Evolutionary conservation across 2,329 filamentous ascomycete species (phyloP).

Genomic region (Trichoderma sp.): DNA sequence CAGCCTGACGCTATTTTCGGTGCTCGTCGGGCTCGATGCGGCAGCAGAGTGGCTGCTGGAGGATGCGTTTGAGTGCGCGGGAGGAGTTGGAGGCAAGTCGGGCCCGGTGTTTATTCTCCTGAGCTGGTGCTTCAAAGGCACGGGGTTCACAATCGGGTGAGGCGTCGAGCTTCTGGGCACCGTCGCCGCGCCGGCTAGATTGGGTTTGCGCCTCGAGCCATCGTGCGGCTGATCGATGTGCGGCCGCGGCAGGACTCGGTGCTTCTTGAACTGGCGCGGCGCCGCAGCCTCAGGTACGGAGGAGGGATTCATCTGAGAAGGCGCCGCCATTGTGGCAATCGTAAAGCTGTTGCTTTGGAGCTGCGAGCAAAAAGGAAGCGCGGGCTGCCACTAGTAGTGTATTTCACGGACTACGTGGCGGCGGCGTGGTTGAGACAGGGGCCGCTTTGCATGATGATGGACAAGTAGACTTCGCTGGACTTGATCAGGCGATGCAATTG

Average conservation of each 20-base stretch:
- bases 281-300: not conserved
- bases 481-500: conserved; percentile 23
- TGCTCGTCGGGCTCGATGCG: conserved; percentile 41
- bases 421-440: conserved; percentile 22
- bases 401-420: conserved; percentile 19
- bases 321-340: conserved; percentile 20
- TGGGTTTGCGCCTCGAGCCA: conserved; percentile 26
- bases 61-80: conserved; percentile 56
- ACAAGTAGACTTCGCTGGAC: conserved; percentile 12
- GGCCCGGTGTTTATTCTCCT: conserved; percentile 44
- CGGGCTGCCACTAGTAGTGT: conserved; percentile 7
- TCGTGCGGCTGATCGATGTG: conserved; percentile 28
- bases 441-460: conserved; percentile 25
- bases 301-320: not conserved
- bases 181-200: conserved; percentile 31
- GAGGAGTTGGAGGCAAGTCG: conserved; percentile 60
- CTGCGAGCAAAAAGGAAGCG: conserved; percentile 28
- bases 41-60: conserved; percentile 48
- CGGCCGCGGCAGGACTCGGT: conserved; percentile 43
- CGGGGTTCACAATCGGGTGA: conserved; percentile 38
- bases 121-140: conserved; percentile 41
- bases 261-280: conserved; percentile 44
- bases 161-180: conserved; percentile 25
- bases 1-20: conserved; percentile 39
- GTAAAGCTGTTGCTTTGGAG: conserved; percentile 7